Evolutionary conservation across 371 early-diverging fungal genomes (phyloP).

Genomic region (Apophysomyces sp.): DNA sequence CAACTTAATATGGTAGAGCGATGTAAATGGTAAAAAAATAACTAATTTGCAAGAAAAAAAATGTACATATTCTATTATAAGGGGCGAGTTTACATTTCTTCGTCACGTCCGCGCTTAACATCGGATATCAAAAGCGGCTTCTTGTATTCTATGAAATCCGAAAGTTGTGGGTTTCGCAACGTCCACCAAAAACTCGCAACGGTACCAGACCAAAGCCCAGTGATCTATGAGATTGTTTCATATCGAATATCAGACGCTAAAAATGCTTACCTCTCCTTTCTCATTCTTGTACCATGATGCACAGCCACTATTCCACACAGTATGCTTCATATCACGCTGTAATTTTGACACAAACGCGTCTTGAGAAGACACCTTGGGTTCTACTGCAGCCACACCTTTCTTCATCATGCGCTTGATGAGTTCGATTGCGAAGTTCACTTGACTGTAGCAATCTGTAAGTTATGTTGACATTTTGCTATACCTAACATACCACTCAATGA

Average conservation of each 20-base stretch:
- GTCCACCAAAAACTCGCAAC: constrained; percentile 12
- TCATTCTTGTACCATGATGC: constrained; percentile 25
- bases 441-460: constrained; percentile 10
- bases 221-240: neutral
- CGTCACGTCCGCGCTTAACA: no score
- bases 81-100: no score
- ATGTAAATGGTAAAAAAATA: no score
- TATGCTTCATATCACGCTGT: constrained; percentile 13
- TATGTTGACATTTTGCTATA: neutral
- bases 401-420: constrained; percentile 15
- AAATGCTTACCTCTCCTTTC: constrained; percentile 19
- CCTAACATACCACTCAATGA: constrained; percentile 15
- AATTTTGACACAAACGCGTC: constrained; percentile 16
- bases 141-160: constrained; percentile 3
- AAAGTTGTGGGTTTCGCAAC: constrained; percentile 4
- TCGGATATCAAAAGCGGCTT: neutral
- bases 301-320: constrained; percentile 28
- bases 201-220: constrained; percentile 9
- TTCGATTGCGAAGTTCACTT: constrained; percentile 21
- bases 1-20: neutral
- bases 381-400: constrained; percentile 17
- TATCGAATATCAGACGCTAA: neutral
- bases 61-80: no score
- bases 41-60: no score
- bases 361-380: constrained; percentile 16